A percentile compares a stretch with the other conserved stretches of the same genome.
phyloP scores from a whole-genome alignment of 2,329 filamentous ascomycete genomes.

The Juglanconis sp. region DNA sequence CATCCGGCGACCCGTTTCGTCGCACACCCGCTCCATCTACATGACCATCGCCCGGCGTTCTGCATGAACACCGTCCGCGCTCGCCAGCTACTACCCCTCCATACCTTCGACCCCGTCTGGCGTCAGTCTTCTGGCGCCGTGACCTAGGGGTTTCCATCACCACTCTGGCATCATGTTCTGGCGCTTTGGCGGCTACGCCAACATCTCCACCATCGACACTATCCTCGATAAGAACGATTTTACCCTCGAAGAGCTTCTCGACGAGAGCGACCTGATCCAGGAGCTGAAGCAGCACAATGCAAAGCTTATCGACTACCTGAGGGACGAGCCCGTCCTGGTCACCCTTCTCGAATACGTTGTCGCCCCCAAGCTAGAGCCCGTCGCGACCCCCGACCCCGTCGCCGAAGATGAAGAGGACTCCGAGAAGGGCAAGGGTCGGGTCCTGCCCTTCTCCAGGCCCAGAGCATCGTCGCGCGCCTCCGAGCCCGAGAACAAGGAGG shows the following conservation, averaged over 20 bases:
- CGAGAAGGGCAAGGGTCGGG: slow-evolving; percentile 40
- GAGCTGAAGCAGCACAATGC: slow-evolving; percentile 98
- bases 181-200: slow-evolving; percentile 98
- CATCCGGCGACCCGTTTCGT: background rate
- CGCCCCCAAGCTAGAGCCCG: slow-evolving; percentile 65
- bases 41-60: background rate
- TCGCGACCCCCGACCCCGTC: slow-evolving; percentile 46
- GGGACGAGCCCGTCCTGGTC: slow-evolving; percentile 81
- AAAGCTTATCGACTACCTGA: slow-evolving; percentile 93
- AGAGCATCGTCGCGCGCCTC: slow-evolving; percentile 52
- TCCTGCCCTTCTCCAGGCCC: slow-evolving; percentile 47
- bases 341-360: slow-evolving; percentile 88
- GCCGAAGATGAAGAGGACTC: slow-evolving; percentile 49
- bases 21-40: background rate
- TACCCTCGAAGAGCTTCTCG: slow-evolving; percentile 89
- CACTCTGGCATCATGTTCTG: slow-evolving; percentile 82
- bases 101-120: slow-evolving; percentile 10
- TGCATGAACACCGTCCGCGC: slow-evolving; percentile 13
- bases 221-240: slow-evolving; percentile 97
- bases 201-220: slow-evolving; percentile 92
- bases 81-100: slow-evolving; percentile 1
- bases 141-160: slow-evolving; percentile 21
- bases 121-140: slow-evolving; percentile 24
- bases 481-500: slow-evolving; percentile 52
- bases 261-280: slow-evolving; percentile 93